Percentiles rank a stretch among this genome's conserved stretches.
Conservation (phyloP, 2,329 filamentous ascomycete genomes). For the Diplodia intermedia region DNA sequence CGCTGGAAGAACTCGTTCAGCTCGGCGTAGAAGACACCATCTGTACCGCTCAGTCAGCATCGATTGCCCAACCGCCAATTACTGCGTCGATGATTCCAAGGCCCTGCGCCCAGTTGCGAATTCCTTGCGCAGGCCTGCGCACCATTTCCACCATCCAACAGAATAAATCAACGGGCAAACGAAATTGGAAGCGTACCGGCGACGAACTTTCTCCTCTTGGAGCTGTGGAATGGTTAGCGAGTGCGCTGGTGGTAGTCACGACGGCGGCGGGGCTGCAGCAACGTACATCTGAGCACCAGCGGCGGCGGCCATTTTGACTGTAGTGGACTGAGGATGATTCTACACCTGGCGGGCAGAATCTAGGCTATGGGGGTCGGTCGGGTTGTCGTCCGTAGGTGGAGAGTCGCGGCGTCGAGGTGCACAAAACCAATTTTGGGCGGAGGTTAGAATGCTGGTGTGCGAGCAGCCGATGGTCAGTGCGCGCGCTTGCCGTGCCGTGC, state of each 20-base stretch:
- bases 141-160: constrained; percentile 19
- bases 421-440: constrained; percentile 32
- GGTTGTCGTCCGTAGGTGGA: constrained; percentile 39
- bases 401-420: constrained; percentile 36
- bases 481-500: constrained; percentile 11
- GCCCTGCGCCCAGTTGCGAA: background rate
- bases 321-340: constrained; percentile 45
- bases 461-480: constrained; percentile 12
- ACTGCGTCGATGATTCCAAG: constrained; percentile 59
- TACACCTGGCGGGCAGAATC: constrained; percentile 41
- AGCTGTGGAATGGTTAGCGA: constrained; percentile 61
- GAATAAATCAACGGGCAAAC: constrained; percentile 31
- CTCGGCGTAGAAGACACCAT: constrained; percentile 99
- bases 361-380: constrained; percentile 42
- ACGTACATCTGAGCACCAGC: constrained; percentile 51
- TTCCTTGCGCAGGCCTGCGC: constrained; percentile 2
- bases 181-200: constrained; percentile 50
- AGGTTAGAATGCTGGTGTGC: constrained; percentile 27
- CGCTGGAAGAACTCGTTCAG: constrained; percentile 99
- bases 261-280: constrained; percentile 17
- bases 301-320: constrained; percentile 51
- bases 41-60: constrained; percentile 48
- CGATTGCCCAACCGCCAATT: constrained; percentile 65
- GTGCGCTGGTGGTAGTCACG: background rate
- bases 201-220: constrained; percentile 80